phyloP scores from a whole-genome alignment of 2,329 filamentous ascomycete species.

The Metarhizium brunneum region DNA sequence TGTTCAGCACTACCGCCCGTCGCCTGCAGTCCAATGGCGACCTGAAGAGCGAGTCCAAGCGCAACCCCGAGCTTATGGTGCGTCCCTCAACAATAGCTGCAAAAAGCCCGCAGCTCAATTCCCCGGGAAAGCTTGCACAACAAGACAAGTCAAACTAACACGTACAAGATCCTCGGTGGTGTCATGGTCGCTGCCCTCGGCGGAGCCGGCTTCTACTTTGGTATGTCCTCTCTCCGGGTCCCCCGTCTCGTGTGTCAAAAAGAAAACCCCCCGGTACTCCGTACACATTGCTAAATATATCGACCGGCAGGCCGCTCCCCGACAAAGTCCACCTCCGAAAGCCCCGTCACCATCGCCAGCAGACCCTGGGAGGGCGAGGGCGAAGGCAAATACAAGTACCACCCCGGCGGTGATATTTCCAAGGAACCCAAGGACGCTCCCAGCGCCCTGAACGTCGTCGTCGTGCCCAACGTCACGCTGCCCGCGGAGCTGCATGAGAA shows the following conservation, averaged over 20 bases:
- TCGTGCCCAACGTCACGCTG: conserved; percentile 87
- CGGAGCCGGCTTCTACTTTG: conserved; percentile 84
- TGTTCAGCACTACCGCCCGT: conserved; percentile 45
- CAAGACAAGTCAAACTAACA: not conserved
- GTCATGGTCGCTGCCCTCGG: conserved; percentile 86
- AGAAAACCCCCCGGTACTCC: too few relatives aligned
- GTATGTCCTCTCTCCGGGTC: conserved; percentile 32
- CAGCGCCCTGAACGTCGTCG: conserved; percentile 88
- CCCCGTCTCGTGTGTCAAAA: not conserved
- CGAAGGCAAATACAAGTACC: conserved; percentile 64
- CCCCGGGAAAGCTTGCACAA: not conserved
- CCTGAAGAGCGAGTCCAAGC: conserved; percentile 50
- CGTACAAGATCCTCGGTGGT: conserved; percentile 68
- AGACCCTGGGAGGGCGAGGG: conserved; percentile 84
- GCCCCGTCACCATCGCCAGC: conserved; percentile 62
- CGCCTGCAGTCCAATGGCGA: conserved; percentile 37
- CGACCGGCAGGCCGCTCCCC: conserved; percentile 60
- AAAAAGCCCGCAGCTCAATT: too few relatives aligned
- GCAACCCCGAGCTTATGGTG: conserved; percentile 37
- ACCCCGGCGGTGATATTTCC: conserved; percentile 74
- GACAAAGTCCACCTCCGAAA: conserved; percentile 76
- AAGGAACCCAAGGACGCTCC: conserved; percentile 78
- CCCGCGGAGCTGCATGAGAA: conserved; percentile 90
- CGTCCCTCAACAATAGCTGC: conserved; percentile 17
- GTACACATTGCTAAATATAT: too few relatives aligned